phyloP scores from a whole-genome alignment of 2,329 filamentous ascomycete species.

The Diplodia corticola region DNA sequence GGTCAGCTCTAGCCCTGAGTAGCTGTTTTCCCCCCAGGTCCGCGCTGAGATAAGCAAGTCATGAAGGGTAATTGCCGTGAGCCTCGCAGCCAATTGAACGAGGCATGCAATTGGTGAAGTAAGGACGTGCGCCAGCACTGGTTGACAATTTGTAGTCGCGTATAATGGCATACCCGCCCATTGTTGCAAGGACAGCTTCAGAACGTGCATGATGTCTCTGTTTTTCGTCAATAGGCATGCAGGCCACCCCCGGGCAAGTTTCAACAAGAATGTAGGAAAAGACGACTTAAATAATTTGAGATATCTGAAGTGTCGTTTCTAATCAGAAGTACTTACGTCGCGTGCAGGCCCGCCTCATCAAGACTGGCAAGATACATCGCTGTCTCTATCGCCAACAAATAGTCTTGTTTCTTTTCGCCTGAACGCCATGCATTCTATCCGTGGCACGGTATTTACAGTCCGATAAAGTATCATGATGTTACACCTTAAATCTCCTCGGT shows the following conservation, averaged over 20 bases:
- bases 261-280: background rate
- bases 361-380: background rate
- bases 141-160: background rate
- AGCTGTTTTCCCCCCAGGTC: background rate
- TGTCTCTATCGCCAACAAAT: background rate
- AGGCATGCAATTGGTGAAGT: background rate
- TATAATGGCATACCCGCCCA: background rate
- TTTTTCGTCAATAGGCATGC: background rate
- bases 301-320: background rate
- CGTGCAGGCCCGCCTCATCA: background rate
- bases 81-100: background rate
- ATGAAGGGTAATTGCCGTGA: background rate
- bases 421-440: background rate
- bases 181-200: background rate
- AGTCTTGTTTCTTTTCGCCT: background rate
- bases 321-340: slow-evolving; percentile 4
- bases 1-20: background rate
- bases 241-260: background rate
- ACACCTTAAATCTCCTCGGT: slow-evolving; percentile 50
- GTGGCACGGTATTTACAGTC: background rate
- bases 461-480: slow-evolving; percentile 23
- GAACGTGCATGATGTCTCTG: too few species aligned
- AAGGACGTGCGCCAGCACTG: background rate
- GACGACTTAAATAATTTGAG: background rate
- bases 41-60: background rate